Percentiles rank a stretch among this genome's conserved stretches.
These are phyloP conservation scores for Draba incana DNA, from an alignment of 345 rosid genomes.

Conservation along the genomic window DNA sequence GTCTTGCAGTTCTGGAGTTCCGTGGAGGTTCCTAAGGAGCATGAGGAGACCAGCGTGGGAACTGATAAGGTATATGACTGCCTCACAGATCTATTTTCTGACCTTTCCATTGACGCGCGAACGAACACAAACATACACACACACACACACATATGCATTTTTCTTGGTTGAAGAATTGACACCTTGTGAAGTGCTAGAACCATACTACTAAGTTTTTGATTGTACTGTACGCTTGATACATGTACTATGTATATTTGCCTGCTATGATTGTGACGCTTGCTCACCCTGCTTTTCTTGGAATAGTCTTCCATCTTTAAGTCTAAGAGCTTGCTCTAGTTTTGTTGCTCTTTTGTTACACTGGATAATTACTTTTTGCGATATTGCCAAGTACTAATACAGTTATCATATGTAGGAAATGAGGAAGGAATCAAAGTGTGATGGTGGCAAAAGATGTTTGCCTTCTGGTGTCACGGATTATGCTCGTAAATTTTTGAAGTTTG, in stretches of 20 bases:
- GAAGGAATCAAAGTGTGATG: slow-evolving; percentile 44
- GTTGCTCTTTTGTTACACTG: slow-evolving; percentile 19
- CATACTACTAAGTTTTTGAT: slow-evolving; percentile 16
- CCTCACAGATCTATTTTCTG: neutral
- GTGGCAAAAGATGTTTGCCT: slow-evolving; percentile 40
- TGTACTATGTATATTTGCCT: neutral
- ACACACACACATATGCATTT: neutral
- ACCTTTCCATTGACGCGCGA: neutral
- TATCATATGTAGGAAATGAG: slow-evolving; percentile 49
- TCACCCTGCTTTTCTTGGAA: slow-evolving; percentile 12
- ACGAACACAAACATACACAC: neutral
- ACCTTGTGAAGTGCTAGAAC: neutral
- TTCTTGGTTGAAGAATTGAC: neutral
- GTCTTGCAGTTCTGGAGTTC: slow-evolving; percentile 92
- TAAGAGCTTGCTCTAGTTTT: slow-evolving; percentile 1
- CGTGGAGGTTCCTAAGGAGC: slow-evolving; percentile 48
- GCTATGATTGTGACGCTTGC: neutral
- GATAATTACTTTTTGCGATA: neutral
- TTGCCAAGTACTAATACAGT: slow-evolving; percentile 13
- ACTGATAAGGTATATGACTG: slow-evolving; percentile 30
- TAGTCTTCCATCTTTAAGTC: slow-evolving; percentile 15
- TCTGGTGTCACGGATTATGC: slow-evolving; percentile 68
- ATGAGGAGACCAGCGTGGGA: slow-evolving; percentile 41
- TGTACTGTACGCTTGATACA: slow-evolving; percentile 1
- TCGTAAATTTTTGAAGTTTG: slow-evolving; percentile 62